Conservation (phyloP, 495 filamentous ascomycete species). For the Hypoxylon lienhwacheense region DNA sequence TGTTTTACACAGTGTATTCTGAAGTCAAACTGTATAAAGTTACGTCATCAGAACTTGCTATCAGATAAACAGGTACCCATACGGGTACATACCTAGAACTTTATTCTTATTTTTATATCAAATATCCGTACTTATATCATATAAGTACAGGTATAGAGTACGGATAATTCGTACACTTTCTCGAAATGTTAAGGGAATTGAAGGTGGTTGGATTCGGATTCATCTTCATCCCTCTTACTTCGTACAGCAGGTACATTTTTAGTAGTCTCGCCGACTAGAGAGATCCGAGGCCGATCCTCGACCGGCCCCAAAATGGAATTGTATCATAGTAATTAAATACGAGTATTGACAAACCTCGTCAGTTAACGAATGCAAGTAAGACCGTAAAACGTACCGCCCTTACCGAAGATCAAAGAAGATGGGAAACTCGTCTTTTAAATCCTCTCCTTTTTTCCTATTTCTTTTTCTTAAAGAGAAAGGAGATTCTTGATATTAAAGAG, state of each 20-base stretch:
- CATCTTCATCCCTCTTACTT: too few relatives aligned
- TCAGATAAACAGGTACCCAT: slow-evolving; percentile 5
- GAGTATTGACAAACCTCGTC: slow-evolving; percentile 9
- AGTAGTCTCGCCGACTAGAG: slow-evolving; percentile 20
- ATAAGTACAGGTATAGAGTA: too few relatives aligned
- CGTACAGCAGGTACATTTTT: too few relatives aligned
- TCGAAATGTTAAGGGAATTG: too few relatives aligned
- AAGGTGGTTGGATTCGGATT: too few relatives aligned
- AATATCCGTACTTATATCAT: too few relatives aligned
- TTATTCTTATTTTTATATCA: too few relatives aligned
- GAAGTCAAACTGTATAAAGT: slow-evolving; percentile 16
- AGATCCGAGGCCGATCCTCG: slow-evolving; percentile 5
- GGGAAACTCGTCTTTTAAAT: too few relatives aligned
- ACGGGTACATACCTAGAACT: too few relatives aligned
- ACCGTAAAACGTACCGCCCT: slow-evolving; percentile 3
- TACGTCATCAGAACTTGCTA: slow-evolving; percentile 24
- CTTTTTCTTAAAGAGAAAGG: too few relatives aligned
- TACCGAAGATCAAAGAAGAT: neutral
- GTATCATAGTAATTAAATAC: slow-evolving; percentile 21
- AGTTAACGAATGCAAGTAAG: slow-evolving; percentile 8
- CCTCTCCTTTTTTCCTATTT: too few relatives aligned
- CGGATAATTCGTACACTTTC: too few relatives aligned
- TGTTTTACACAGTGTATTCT: slow-evolving; percentile 8
- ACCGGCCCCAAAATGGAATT: slow-evolving; percentile 21
- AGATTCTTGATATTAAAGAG: neutral